Evolutionary conservation across 176 grass and related monocot genomes (phyloP).

Genomic region (Oryza nivara): DNA sequence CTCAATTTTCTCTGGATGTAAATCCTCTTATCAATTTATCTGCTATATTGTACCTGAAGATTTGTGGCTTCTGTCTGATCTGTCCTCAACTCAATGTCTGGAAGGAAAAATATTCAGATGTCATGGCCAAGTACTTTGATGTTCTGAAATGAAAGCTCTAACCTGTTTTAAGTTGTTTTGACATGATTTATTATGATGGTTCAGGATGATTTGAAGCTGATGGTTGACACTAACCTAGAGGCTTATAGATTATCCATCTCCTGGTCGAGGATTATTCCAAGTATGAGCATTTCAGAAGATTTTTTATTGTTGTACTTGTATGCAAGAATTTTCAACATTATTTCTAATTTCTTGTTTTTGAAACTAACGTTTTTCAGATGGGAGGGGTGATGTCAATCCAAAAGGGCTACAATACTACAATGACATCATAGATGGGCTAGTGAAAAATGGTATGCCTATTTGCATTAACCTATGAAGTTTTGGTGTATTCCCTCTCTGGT

Average conservation of each 20-base stretch:
- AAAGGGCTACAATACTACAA: conserved; percentile 74
- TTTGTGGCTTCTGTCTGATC: background rate
- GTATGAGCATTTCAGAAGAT: conserved; percentile 24
- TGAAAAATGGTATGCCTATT: conserved; percentile 48
- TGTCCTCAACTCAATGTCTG: background rate
- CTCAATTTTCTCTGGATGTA: background rate
- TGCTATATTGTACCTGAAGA: background rate
- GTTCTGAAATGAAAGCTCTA: background rate
- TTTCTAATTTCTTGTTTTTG: background rate
- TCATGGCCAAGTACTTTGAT: background rate
- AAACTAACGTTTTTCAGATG: conserved; percentile 46
- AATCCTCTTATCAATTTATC: background rate
- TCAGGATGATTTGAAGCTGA: conserved; percentile 75
- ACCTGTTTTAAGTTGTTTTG: background rate
- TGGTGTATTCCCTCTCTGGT: no score
- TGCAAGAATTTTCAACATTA: background rate
- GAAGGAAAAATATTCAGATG: background rate
- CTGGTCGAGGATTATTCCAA: conserved; percentile 77
- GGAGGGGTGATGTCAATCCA: conserved; percentile 66
- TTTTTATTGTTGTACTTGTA: background rate
- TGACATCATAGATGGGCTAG: conserved; percentile 59
- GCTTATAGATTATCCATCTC: conserved; percentile 83
- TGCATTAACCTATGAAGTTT: background rate
- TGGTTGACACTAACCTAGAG: conserved; percentile 58
- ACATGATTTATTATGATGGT: background rate